Evolutionary conservation across 2,329 filamentous ascomycete species (phyloP).

Genomic region (Botrytis deweyae): DNA sequence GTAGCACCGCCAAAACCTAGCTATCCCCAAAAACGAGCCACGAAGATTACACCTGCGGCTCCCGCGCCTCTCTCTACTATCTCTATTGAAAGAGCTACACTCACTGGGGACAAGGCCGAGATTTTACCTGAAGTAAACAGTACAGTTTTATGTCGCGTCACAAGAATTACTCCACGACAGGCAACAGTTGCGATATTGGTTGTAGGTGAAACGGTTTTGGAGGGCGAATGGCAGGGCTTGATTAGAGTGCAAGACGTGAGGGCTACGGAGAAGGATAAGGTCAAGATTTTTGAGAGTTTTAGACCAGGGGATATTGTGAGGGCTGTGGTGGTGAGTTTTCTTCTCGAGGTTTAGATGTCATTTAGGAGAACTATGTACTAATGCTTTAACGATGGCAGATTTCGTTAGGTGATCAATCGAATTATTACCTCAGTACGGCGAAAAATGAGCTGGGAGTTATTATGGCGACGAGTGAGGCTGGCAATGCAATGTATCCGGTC

Average conservation of each 20-base stretch:
- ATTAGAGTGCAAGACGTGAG: conserved; percentile 89
- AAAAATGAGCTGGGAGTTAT: conserved; percentile 91
- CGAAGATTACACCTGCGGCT: conserved; percentile 52
- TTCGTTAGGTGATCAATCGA: conserved; percentile 87
- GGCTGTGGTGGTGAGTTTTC: conserved; percentile 65
- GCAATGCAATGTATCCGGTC: conserved; percentile 87
- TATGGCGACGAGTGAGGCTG: conserved; percentile 83
- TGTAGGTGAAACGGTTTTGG: conserved; percentile 68
- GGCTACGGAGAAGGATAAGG: conserved; percentile 92
- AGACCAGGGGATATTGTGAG: conserved; percentile 89
- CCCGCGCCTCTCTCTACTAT: conserved; percentile 51
- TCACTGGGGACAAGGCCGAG: conserved; percentile 53
- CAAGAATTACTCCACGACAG: conserved; percentile 80
- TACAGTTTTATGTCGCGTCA: conserved; percentile 79
- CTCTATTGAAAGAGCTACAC: conserved; percentile 48
- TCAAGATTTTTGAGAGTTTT: conserved; percentile 88
- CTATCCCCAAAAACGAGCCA: conserved; percentile 58
- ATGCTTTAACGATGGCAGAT: conserved; percentile 52
- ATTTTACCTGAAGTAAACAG: conserved; percentile 80
- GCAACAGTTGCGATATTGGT: conserved; percentile 84
- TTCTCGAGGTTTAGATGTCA: not conserved
- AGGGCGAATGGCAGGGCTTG: conserved; percentile 80
- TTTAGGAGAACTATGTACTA: not conserved
- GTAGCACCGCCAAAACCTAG: conserved; percentile 43
- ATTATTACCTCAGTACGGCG: conserved; percentile 92